phyloP scores from a whole-genome alignment of 129 eudicot genomes.

The Mikania micrantha region DNA sequence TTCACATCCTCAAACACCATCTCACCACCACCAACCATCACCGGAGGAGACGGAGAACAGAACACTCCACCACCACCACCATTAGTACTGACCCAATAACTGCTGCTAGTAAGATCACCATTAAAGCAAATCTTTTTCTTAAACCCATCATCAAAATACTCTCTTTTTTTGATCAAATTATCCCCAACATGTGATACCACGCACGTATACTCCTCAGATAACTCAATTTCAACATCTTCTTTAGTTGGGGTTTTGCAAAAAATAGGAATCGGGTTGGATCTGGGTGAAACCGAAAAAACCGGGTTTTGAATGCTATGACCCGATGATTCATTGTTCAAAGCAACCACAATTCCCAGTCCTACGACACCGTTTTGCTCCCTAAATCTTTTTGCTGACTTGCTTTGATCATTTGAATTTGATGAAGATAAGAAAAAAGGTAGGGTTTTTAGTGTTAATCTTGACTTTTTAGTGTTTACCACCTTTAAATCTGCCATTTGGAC shows the following conservation, averaged over 20 bases:
- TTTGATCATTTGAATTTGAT: constrained; percentile 23
- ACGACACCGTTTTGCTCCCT: constrained; percentile 56
- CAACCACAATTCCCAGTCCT: constrained; percentile 73
- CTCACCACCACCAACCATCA: constrained; percentile 18
- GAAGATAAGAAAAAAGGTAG: constrained; percentile 46
- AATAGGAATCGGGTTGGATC: constrained; percentile 51
- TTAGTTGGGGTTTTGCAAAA: constrained; percentile 21
- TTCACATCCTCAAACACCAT: constrained; percentile 39
- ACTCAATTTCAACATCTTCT: constrained; percentile 40
- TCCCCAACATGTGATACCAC: constrained; percentile 68
- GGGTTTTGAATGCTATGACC: constrained; percentile 32
- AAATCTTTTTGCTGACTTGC: constrained; percentile 39
- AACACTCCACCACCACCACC: constrained; percentile 29
- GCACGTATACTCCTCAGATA: constrained; percentile 73
- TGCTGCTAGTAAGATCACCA: neutral
- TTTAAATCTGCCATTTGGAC: constrained; percentile 36
- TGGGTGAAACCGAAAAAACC: constrained; percentile 48
- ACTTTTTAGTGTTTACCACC: constrained; percentile 25
- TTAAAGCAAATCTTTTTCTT: constrained; percentile 14
- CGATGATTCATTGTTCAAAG: constrained; percentile 35
- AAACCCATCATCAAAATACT: constrained; percentile 59
- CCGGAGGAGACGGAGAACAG: constrained; percentile 34
- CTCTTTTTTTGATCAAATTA: constrained; percentile 53
- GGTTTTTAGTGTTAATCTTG: constrained; percentile 42
- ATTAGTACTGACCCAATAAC: constrained; percentile 21